Evolutionary conservation across 2,329 filamentous ascomycete genomes (phyloP), one percentile per base, ranked within the genome.

Genomic region (Hypoxylon sp.): DNA sequence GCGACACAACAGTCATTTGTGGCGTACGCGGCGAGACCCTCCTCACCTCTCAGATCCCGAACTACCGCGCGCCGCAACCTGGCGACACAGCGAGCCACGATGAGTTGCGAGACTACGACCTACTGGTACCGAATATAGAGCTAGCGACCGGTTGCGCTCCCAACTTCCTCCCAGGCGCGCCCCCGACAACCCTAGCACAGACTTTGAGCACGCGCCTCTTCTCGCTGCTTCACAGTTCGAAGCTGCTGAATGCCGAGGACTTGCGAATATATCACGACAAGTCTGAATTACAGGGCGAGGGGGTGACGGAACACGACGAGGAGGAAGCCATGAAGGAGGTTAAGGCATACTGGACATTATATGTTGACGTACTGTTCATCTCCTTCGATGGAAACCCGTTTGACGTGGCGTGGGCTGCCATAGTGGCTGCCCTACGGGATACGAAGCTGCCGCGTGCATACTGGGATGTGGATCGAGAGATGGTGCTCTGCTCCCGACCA

Each of bases 291-390:
- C 33, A 18, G 33, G 79, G 80, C 4, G 80, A 79, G 0, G 73
- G 52, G 5, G 60, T 60, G 32, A 65, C 59, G 12, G 67, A 70
- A 24, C 72, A 73, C 40, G 69, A 70, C 5, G 71, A 71, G 5
- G 69, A 67, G 2, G 75, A 79, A 4, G 74, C 75, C 38, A 76
- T 76, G 55, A 77, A 77, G 33, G 76, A 79, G 62, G 79, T 95
- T 9, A 95, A 92, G 76, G 96, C 91, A 0, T 98, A 96, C 78
- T 99, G 95, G 96, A 90, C 92, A 8, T 87, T 99, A 18, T 97
- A 97, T 78, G 92, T 99, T 70, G 95, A 98, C 75, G 84, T 97
- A n/a, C 87, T 97, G 75, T 96, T 97, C 80, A 90, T 99, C 70
- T 96, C 93, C 0, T 88, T 97, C 51, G 94, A 97, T 69, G 95